These are phyloP conservation scores for Westerdykella aurantiaca DNA, from an alignment of 2,329 filamentous ascomycete genomes.

Conservation along the genomic window DNA sequence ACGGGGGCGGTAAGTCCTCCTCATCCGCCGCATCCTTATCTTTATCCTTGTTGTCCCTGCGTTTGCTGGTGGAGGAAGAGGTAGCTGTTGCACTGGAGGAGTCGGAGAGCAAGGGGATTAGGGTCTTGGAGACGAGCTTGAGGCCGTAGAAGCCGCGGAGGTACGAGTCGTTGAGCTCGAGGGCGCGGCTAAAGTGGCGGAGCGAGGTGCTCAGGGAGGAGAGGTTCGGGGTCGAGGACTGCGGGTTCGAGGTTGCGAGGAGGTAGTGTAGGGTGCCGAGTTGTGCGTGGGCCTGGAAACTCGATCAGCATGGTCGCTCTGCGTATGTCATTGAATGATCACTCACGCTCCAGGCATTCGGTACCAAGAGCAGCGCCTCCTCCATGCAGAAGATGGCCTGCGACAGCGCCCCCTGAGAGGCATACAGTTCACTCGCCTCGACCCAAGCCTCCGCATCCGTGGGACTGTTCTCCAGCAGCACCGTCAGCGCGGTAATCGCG, in stretches of 20 bases:
- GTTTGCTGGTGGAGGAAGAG: conserved; percentile 16
- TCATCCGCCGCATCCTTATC: conserved; percentile 10
- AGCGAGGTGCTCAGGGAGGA: conserved; percentile 61
- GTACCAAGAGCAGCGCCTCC: conserved; percentile 78
- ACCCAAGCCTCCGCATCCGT: conserved; percentile 93
- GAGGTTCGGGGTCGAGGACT: conserved; percentile 19
- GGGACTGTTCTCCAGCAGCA: conserved; percentile 74
- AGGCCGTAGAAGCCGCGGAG: conserved; percentile 88
- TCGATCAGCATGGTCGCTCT: background rate
- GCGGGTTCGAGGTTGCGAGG: conserved; percentile 38
- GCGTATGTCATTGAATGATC: conserved; percentile 5
- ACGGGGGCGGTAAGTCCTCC: conserved; percentile 48
- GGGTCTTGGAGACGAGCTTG: conserved; percentile 58
- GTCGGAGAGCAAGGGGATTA: conserved; percentile 29
- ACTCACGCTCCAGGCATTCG: conserved; percentile 91
- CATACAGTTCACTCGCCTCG: conserved; percentile 83
- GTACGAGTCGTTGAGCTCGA: conserved; percentile 92
- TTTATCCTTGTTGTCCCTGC: conserved; percentile 23
- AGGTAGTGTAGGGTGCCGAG: conserved; percentile 79
- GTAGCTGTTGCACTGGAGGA: conserved; percentile 7
- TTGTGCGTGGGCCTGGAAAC: conserved; percentile 68
- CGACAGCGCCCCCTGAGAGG: conserved; percentile 67
- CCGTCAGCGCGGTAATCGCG: conserved; percentile 66
- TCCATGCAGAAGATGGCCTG: conserved; percentile 87
- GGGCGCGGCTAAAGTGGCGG: conserved; percentile 79